These are phyloP conservation scores for Brachypodium distachyon DNA, from an alignment of 202 grass and related monocot genomes.

Conservation along the genomic window DNA sequence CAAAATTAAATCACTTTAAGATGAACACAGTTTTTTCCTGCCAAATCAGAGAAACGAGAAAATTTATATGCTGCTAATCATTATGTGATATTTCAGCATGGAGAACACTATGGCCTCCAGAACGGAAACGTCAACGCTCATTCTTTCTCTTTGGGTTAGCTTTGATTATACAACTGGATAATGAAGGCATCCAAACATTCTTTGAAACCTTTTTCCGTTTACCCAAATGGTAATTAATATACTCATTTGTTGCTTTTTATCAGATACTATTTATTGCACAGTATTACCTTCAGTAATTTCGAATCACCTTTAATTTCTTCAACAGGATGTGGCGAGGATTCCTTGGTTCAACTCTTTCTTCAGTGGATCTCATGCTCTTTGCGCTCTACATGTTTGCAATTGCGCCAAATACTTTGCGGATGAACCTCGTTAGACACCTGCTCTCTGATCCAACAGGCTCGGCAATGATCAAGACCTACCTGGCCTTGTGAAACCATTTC, in stretches of 20 bases:
- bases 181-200: slow-evolving; percentile 88
- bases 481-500: slow-evolving; percentile 46
- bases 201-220: slow-evolving; percentile 82
- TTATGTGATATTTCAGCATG: slow-evolving; percentile 56
- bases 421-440: slow-evolving; percentile 84
- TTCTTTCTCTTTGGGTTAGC: slow-evolving; percentile 96
- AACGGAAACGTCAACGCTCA: slow-evolving; percentile 82
- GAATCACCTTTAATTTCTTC: background rate
- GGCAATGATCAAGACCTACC: slow-evolving; percentile 82
- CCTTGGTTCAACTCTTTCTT: slow-evolving; percentile 82
- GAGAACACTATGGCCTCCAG: slow-evolving; percentile 88
- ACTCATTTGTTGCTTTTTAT: background rate
- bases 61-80: background rate
- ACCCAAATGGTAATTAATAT: slow-evolving; percentile 73
- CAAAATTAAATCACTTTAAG: slow-evolving; percentile 1
- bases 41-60: background rate
- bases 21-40: background rate
- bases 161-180: slow-evolving; percentile 83
- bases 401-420: slow-evolving; percentile 76
- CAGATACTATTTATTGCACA: background rate
- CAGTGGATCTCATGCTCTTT: slow-evolving; percentile 78
- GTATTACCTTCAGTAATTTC: background rate
- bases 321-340: slow-evolving; percentile 98
- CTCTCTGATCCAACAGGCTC: slow-evolving; percentile 65
- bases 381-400: slow-evolving; percentile 95